Evolutionary conservation across 441 rosid species (phyloP), one percentile per base, ranked within the genome.

Genomic region (Pelargonium australe): DNA sequence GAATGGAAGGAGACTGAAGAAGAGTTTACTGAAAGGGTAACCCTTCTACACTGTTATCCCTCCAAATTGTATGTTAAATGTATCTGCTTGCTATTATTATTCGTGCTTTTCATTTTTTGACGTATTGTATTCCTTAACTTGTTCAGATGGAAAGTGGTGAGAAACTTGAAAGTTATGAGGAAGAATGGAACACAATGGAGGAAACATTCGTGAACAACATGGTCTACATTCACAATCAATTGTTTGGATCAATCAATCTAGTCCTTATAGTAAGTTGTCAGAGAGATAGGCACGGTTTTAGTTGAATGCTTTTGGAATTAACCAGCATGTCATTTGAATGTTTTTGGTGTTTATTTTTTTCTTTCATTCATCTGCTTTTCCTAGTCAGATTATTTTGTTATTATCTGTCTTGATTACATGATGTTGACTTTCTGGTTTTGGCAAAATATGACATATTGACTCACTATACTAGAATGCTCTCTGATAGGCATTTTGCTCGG

Each of bases 1-100:
- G 97, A 94, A 72, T 92, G 96, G 97, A 84, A 87, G 71, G 87
- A 89, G 74, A 79, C 82, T 61, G 91, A 86, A 77, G 91, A 86
- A 79, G 96, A 83, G 78, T 51, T 51, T 68, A 72, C 76, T 55
- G 87, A 80, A 65, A 73, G 67, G 90, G 97, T 88, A 74, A 82
- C 70, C 67, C 75, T 65, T 72, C 70, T 65, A 7, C 43, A 47
- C 41, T 49, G 73, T 74, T 44, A 37, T 16, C 66, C 65, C 37
- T 31, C 37, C 37, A 31, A 31, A 31, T 1, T 31, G 37, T 31
- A 31, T 31, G 37, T 31, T 31, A 31, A 31, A 2, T 31, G 37
- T 31, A 31, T 31, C 37, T 31, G 37, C 37, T 31, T 31, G 37
- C 37, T 31, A 31, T 31, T 31, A 31, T 31, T 31, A 31, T 31